These are phyloP conservation scores for Botrytis elliptica DNA, from an alignment of 2,329 filamentous ascomycete genomes.

Conservation along the genomic window DNA sequence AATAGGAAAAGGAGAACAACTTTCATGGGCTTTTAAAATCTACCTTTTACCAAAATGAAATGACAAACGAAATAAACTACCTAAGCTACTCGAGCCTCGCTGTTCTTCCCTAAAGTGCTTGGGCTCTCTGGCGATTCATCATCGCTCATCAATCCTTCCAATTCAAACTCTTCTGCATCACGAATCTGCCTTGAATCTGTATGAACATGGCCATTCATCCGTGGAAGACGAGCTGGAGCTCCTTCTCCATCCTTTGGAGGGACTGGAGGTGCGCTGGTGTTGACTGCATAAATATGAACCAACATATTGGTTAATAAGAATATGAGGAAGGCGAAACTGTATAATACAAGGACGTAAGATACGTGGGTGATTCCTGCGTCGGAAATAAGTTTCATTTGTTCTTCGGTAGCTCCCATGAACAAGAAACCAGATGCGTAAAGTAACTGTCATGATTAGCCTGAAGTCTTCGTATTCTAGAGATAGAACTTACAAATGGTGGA, in stretches of 20 bases:
- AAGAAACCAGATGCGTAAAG: conserved; percentile 91
- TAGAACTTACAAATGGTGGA: conserved; percentile 63
- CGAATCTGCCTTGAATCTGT: conserved; percentile 58
- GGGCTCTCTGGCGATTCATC: conserved; percentile 66
- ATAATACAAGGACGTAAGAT: conserved; percentile 87
- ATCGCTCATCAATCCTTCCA: conserved; percentile 86
- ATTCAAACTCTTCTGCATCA: conserved; percentile 90
- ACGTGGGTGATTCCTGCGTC: conserved; percentile 80
- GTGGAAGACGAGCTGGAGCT: conserved; percentile 28
- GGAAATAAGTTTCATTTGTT: conserved; percentile 82
- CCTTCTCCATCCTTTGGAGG: conserved; percentile 37
- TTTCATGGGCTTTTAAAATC: not conserved
- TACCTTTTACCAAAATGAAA: conserved; percentile 15
- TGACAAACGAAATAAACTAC: conserved; percentile 16
- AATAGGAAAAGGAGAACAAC: not conserved
- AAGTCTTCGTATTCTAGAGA: conserved; percentile 16
- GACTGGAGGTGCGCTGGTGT: conserved; percentile 41
- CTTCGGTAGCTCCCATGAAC: conserved; percentile 96
- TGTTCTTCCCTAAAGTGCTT: conserved; percentile 50
- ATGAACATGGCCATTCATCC: conserved; percentile 40
- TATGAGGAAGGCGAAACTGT: conserved; percentile 82
- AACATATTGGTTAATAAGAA: conserved; percentile 92
- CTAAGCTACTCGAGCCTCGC: conserved; percentile 34
- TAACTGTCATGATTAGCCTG: conserved; percentile 54
- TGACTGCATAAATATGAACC: conserved; percentile 75